Evolutionary conservation across 2,329 filamentous ascomycete species (phyloP), one percentile per base, ranked within the genome.

Genomic region (Penicillium oxalicum): DNA sequence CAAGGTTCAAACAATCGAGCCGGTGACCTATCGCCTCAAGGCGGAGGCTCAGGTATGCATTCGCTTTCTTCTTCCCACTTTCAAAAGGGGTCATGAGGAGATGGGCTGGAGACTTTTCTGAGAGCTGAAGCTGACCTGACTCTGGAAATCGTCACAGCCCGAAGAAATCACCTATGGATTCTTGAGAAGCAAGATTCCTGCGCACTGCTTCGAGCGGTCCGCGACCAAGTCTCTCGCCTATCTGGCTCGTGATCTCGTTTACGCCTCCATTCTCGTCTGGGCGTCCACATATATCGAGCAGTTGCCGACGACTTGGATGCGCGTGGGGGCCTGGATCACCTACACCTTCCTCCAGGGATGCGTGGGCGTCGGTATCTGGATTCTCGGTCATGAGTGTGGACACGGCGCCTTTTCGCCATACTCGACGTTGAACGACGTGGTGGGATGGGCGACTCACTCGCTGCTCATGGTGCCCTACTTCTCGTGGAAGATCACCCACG

Each of bases 401-500:
- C 84, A 88, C 65, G 79, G 80, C 13, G 81, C 83, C 42, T 84
- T 87, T 63, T 84, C 80, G 18, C 63, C 70, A 24, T 73, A 77
- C 64, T 68, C 70, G 34, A 64, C 55, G 39, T 62, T 86, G 51
- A 87, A 87, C 64, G 76, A 84, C 58, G 61, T 73, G 12, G 72
- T 82, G 47, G 84, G 84, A 50, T 84, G 82, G 73, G 62, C 77
- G 41, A 66, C 82, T 28, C 84, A 87, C 74, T 84, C 80, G 12
- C 72, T 77, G 48, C 74, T 87, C 38, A 66, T 84, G 53, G 82
- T 85, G 2, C 85, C 85, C 2, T 88, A 82, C 71, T 86, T 85
- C 70, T 81, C 79, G 37, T 88, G 84, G 84, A 83, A 84, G 69
- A 82, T 81, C 64, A 82, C 78, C 28, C 84, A 88, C 67, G 76